These are phyloP conservation scores for Aureobasidium sp. DNA, from an alignment of 2,329 filamentous ascomycete genomes.

Conservation along the genomic window DNA sequence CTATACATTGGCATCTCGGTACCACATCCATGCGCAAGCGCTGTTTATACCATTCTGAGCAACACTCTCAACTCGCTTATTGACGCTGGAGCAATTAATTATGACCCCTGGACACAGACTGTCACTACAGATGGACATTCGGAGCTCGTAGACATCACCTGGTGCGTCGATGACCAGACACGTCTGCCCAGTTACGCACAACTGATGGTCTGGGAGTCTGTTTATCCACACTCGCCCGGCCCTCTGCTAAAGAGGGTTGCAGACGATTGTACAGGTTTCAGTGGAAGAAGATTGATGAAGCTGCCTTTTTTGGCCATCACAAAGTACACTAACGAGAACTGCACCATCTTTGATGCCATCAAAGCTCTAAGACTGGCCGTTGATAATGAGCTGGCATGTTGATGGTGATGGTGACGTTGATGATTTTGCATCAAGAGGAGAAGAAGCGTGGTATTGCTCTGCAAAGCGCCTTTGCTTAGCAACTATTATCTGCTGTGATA, in stretches of 20 bases:
- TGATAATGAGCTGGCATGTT: neutral
- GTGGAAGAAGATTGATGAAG: slow-evolving; percentile 37
- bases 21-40: slow-evolving; percentile 33
- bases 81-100: slow-evolving; percentile 30
- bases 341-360: slow-evolving; percentile 33
- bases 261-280: slow-evolving; percentile 32
- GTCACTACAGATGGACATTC: neutral
- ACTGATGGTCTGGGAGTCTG: slow-evolving; percentile 23
- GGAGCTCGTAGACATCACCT: neutral
- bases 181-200: slow-evolving; percentile 27
- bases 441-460: no score
- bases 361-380: slow-evolving; percentile 28
- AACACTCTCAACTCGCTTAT: slow-evolving; percentile 42
- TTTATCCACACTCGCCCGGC: slow-evolving; percentile 24
- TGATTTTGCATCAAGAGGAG: no score
- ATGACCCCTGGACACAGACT: neutral
- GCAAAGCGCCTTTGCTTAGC: no score
- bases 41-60: slow-evolving; percentile 44
- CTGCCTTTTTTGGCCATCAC: slow-evolving; percentile 38
- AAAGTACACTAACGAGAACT: slow-evolving; percentile 32
- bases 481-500: no score
- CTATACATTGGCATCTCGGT: slow-evolving; percentile 43
- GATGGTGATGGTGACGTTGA: no score
- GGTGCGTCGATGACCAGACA: neutral
- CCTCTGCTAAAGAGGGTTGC: slow-evolving; percentile 29